Base-by-base conservation (phyloP, 148 eudicot species). In the Diospyros kaki region DNA sequence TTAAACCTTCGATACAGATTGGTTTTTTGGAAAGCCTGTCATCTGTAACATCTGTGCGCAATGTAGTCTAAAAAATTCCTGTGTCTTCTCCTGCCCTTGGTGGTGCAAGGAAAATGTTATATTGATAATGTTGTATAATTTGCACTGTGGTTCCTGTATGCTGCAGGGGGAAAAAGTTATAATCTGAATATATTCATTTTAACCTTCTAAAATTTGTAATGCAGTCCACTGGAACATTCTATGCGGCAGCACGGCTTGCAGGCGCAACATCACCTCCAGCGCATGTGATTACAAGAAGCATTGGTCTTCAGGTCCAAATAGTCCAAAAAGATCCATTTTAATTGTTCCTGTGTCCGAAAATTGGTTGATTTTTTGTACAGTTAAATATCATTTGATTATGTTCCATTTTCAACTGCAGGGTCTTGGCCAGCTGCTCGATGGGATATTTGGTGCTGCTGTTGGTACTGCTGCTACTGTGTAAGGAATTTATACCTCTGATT, bases 241-340 rank as follows among this genome's bases (percentile, higher is more conserved):
- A 83, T 81, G 99, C 99, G 68, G 87, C 97, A 18, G 81, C 97
- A 71, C 90, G 99, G 42, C 88, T 95, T 52, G 70, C 97, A 51
- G 99, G 99, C 58, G 99, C 99, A 53, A 95, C 99, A 69, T 76
- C 86, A 28, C 99, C 99, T 75, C 99, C 99, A 45, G 85, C 83
- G 51, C 91, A 92, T 75, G 99, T 95, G 66, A 66, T 95, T 46
- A 87, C 89, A 78, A 83, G 99, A 74, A 93, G 99, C 83, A 88
- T 95, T 73, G 99, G 99, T 71, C 86, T 93, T 66, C 99, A 93
- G 97, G 99, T 95, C 63, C 55, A 13, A 43, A 70, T 6, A 15
- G 40, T 17, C 28, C 18, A 10, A n/a, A 39, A 50, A 59, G 28
- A 28, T 28, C 28, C 28, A 28, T 6, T 64, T 38, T 50, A 40